These are phyloP conservation scores for Skeletonema tropicum DNA, from an alignment of 108 stramenopile species.

Conservation along the genomic window DNA sequence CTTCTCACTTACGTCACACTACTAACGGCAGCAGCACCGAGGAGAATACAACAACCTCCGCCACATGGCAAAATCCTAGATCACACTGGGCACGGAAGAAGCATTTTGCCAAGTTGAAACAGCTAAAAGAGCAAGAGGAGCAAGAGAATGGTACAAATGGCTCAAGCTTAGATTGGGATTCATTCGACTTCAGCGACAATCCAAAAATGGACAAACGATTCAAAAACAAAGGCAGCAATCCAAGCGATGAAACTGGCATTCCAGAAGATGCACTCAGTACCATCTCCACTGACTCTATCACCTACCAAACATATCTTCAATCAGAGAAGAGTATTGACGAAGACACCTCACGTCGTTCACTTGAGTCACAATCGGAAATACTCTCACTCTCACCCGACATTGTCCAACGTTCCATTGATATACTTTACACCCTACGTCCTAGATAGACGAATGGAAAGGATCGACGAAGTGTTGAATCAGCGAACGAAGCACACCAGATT, in stretches of 20 bases:
- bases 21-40: not conserved
- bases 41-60: not conserved
- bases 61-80: conserved; percentile 6
- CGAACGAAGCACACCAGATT: conserved; percentile 69
- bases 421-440: conserved; percentile 61
- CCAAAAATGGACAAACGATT: conserved; percentile 50
- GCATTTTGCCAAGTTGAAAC: conserved; percentile 32
- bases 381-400: conserved; percentile 30
- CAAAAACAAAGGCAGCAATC: conserved; percentile 9
- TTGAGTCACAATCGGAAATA: conserved; percentile 25
- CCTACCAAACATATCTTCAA: conserved; percentile 44
- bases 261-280: conserved; percentile 31
- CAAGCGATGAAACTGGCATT: conserved; percentile 22
- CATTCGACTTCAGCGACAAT: conserved; percentile 42
- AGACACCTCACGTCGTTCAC: conserved; percentile 16
- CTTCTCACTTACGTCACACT: not conserved
- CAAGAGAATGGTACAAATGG: not conserved
- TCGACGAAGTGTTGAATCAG: conserved; percentile 58
- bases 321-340: conserved; percentile 31
- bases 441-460: conserved; percentile 61
- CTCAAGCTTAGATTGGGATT: conserved; percentile 43
- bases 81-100: conserved; percentile 36
- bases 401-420: conserved; percentile 32
- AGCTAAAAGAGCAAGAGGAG: conserved; percentile 1
- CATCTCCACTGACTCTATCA: conserved; percentile 37